phyloP scores from a whole-genome alignment of 257 asterid species.

The Haberlea rhodopensis region DNA sequence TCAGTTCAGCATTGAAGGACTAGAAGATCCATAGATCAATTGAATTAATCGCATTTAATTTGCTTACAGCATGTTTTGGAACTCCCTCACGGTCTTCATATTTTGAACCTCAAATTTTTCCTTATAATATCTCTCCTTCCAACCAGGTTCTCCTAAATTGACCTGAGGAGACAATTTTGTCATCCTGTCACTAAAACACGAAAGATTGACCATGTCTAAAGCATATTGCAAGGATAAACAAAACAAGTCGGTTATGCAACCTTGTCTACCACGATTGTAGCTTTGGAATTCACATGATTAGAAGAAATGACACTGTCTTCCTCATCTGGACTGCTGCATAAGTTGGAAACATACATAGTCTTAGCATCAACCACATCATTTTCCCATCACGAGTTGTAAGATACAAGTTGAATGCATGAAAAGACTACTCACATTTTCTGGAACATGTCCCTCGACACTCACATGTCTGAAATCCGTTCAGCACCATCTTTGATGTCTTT shows the following conservation, averaged over 20 bases:
- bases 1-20: constrained; percentile 16
- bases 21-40: constrained; percentile 6
- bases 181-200: constrained; percentile 15
- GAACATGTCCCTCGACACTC: constrained; percentile 12
- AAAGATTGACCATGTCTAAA: constrained; percentile 9
- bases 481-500: constrained; percentile 23
- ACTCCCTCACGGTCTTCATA: constrained; percentile 36
- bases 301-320: constrained; percentile 9
- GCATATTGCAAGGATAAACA: constrained; percentile 12
- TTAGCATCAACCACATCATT: constrained; percentile 20
- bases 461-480: constrained; percentile 22
- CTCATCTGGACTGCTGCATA: constrained; percentile 30
- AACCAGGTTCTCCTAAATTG: constrained; percentile 59
- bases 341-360: constrained; percentile 18
- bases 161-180: constrained; percentile 41
- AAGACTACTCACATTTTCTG: constrained; percentile 27
- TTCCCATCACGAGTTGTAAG: constrained; percentile 18
- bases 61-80: constrained; percentile 46
- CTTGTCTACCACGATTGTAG: constrained; percentile 39
- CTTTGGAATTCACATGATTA: constrained; percentile 12
- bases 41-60: constrained; percentile 11
- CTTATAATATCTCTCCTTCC: constrained; percentile 60
- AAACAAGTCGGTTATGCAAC: constrained; percentile 32
- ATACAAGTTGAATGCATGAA: constrained; percentile 8
- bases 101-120: constrained; percentile 46